Base-by-base conservation (phyloP, 2,329 filamentous ascomycete genomes). In the Venturia oleaginea region DNA sequence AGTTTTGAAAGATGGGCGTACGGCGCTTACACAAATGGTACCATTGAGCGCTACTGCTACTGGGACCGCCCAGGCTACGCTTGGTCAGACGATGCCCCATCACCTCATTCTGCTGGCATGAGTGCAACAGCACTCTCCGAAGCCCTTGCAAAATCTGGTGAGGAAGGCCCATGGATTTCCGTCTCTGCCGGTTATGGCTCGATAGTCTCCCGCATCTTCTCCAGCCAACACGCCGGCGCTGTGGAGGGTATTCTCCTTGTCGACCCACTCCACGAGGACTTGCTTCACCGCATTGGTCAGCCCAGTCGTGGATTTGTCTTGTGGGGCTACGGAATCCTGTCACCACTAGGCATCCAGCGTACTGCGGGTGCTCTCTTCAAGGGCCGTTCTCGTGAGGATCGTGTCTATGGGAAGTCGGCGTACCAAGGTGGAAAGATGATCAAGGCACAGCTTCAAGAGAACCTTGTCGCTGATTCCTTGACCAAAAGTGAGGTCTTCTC, bases 381-480 rank as follows among this genome's bases (percentile, higher is more conserved):
- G 62, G 91, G 92, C 43, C 88, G 92, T 48, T 88, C 83, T 1
- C 86, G 90, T 43, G 85, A 89, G 72, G 93, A 97, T 74, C 88
- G 94, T 11, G 86, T 96, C 13, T 95, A 89, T 75, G 94, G 94
- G 15, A 83, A 85, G 55, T 85, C 86, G 5, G 86, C 91, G 0
- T 88, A 91, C 72, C 91, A 96, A 75, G 83, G 82, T 30, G 90
- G 90, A 67, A 95, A 92, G 74, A 88, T 85, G 73, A 88, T 97
- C 75, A 96, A 95, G 74, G 89, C 92, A 4, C 90, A 92, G 76
- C 81, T 99, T 64, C 94, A 99, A 76, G 94, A 99, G 78, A 93
- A 88, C 68, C 81, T 97, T 0, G 91, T 97, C 38, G 92, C 92
- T 0, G 84, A 87, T 68, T 91, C 90, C 0, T 85, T 97, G 69